phyloP scores from a whole-genome alignment of 768 basidiomycete species.

The Tephrocybe sp. region DNA sequence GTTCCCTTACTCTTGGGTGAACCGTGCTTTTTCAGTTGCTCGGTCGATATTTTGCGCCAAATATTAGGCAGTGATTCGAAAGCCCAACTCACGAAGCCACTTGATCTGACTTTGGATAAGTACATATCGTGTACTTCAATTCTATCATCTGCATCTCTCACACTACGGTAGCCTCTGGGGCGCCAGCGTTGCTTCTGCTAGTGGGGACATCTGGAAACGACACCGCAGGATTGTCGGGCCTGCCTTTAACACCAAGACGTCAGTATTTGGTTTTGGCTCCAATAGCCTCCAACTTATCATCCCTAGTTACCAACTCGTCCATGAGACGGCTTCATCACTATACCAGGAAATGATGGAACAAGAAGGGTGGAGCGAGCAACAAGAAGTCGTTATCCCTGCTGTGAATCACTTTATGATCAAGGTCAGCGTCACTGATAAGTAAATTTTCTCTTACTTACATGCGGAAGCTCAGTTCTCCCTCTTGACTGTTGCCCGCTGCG shows the following conservation, averaged over 20 bases:
- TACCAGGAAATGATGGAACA: constrained; percentile 26
- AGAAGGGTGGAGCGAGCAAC: constrained; percentile 21
- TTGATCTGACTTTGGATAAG: constrained; percentile 6
- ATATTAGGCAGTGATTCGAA: constrained; percentile 19
- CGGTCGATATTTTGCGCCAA: constrained; percentile 22
- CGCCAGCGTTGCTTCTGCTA: constrained; percentile 30
- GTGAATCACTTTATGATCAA: constrained; percentile 22
- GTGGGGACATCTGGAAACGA: constrained; percentile 31
- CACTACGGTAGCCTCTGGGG: constrained; percentile 27
- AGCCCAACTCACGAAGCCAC: constrained; percentile 12
- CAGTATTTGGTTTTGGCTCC: constrained; percentile 6
- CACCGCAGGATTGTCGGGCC: constrained; percentile 32
- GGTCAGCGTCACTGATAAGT: constrained; percentile 4
- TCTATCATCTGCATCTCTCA: neutral
- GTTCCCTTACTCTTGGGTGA: constrained; percentile 19
- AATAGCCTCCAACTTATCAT: no score
- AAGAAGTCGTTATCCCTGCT: constrained; percentile 12
- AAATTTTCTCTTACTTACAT: neutral
- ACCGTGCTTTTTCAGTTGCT: constrained; percentile 19
- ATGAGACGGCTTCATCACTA: constrained; percentile 22
- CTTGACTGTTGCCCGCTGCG: constrained; percentile 20
- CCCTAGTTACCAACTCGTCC: constrained; percentile 27
- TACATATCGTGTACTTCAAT: neutral
- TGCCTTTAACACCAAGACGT: constrained; percentile 29
- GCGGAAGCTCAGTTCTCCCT: constrained; percentile 17